Evolutionary conservation across 75 land plant genomes (phyloP).

Genomic region (Sequoia sempervirens): DNA sequence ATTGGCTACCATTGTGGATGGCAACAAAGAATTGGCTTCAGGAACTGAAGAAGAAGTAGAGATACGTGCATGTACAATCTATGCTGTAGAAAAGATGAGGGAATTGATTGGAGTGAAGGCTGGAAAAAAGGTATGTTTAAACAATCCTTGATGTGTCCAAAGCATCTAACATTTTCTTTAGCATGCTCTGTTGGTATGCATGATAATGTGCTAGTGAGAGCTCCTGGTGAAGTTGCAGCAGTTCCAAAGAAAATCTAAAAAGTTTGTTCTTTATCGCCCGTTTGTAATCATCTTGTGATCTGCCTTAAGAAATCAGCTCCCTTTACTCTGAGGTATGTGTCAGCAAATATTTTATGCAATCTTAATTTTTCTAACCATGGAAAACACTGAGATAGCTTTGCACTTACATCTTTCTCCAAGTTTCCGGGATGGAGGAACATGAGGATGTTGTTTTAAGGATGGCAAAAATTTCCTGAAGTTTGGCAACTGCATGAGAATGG

Average conservation of each 20-base stretch:
- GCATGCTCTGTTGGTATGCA: not conserved
- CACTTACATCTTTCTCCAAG: not conserved
- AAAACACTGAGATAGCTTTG: not conserved
- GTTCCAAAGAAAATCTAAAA: not conserved
- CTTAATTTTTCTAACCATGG: not conserved
- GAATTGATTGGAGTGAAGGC: constrained; percentile 48
- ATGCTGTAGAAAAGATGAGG: constrained; percentile 88
- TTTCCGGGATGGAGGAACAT: no score
- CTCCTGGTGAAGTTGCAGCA: no score
- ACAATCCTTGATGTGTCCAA: not conserved
- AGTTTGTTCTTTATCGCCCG: not conserved
- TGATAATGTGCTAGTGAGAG: not conserved
- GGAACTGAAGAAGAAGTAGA: constrained; percentile 96
- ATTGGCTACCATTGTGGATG: constrained; percentile 55
- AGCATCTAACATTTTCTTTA: not conserved
- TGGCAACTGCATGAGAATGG: no score
- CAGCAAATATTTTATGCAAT: not conserved
- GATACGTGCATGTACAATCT: constrained; percentile 82
- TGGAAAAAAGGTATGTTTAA: constrained; percentile 66
- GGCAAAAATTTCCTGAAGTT: no score
- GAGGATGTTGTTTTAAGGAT: no score
- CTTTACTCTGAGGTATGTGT: not conserved
- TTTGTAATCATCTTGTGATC: not conserved
- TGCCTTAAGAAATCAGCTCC: not conserved
- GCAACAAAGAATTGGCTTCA: constrained; percentile 54